A percentile compares a stretch with the other conserved stretches of the same genome.
These are phyloP conservation scores for Diutina ranongensis DNA, from an alignment of 1,139 yeast genomes.

Conservation along the genomic window DNA sequence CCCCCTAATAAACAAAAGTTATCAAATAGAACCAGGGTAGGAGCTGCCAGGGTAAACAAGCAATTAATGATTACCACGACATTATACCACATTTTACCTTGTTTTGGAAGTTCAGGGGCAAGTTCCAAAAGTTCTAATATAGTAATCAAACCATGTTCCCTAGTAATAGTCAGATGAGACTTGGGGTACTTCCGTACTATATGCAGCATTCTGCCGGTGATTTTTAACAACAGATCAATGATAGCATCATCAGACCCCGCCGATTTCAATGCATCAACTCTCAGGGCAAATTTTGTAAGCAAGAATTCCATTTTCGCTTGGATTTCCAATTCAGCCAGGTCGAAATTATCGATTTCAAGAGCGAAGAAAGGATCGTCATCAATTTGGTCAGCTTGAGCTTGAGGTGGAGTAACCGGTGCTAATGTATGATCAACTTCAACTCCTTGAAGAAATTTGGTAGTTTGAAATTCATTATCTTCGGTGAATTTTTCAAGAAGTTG, in stretches of 20 bases:
- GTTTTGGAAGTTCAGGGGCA: slow-evolving; percentile 20
- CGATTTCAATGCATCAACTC: slow-evolving; percentile 21
- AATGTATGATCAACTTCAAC: not conserved
- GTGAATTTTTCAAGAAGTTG: not conserved
- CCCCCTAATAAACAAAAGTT: slow-evolving; percentile 49
- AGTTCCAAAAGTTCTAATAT: slow-evolving; percentile 36
- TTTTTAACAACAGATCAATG: slow-evolving; percentile 20
- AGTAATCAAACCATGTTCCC: slow-evolving; percentile 40
- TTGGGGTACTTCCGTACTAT: slow-evolving; percentile 29
- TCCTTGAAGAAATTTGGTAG: not conserved
- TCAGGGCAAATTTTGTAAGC: slow-evolving; percentile 21
- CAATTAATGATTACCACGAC: slow-evolving; percentile 30
- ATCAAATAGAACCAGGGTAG: slow-evolving; percentile 19
- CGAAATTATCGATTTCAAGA: slow-evolving; percentile 29
- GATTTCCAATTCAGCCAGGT: slow-evolving; percentile 32
- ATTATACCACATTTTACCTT: slow-evolving; percentile 28
- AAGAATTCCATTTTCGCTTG: slow-evolving; percentile 33
- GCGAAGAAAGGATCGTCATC: slow-evolving; percentile 15
- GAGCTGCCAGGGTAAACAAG: slow-evolving; percentile 22
- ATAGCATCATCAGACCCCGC: slow-evolving; percentile 21
- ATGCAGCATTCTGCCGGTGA: slow-evolving; percentile 31
- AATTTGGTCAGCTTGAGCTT: not conserved
- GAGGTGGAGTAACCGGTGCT: not conserved
- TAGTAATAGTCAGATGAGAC: slow-evolving; percentile 31
- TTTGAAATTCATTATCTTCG: not conserved